phyloP scores from a whole-genome alignment of 2,329 filamentous ascomycete species.

The Scedosporium aurantiacum region DNA sequence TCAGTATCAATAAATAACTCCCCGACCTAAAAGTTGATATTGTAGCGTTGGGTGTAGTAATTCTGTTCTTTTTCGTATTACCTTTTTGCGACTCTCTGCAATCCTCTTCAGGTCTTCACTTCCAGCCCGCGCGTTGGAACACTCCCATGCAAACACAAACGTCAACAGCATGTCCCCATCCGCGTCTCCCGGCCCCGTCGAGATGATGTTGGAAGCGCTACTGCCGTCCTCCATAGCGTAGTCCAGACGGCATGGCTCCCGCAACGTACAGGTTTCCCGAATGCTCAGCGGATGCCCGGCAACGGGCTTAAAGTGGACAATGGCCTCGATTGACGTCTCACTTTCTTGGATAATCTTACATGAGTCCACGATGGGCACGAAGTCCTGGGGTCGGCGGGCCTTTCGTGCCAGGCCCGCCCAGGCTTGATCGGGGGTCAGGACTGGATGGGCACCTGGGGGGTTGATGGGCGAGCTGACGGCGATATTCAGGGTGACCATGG shows the following conservation, averaged over 20 bases:
- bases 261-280: constrained; percentile 20
- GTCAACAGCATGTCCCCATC: constrained; percentile 21
- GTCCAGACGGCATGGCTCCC: constrained; percentile 20
- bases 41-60: too few relatives aligned
- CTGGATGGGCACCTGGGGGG: constrained; percentile 17
- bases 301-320: constrained; percentile 18
- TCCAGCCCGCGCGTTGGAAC: constrained; percentile 17
- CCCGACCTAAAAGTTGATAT: not conserved
- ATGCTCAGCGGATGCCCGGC: constrained; percentile 10
- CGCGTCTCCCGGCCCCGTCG: constrained; percentile 10
- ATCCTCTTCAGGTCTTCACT: constrained; percentile 16
- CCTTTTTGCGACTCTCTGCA: constrained; percentile 14
- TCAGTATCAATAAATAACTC: not conserved
- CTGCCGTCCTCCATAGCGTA: constrained; percentile 25
- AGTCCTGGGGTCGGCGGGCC: constrained; percentile 22
- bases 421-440: constrained; percentile 20
- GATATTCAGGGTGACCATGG: constrained; percentile 21
- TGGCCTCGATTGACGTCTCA: constrained; percentile 16
- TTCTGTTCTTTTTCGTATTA: not conserved
- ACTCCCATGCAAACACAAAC: constrained; percentile 24
- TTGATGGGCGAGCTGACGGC: constrained; percentile 26
- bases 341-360: constrained; percentile 21
- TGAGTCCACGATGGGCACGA: constrained; percentile 23
- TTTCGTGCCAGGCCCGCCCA: constrained; percentile 26
- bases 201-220: constrained; percentile 22